A percentile compares a stretch with the other conserved stretches of the same genome.
phyloP scores from a whole-genome alignment of 2,329 filamentous ascomycete genomes.

The Claviceps pazoutovae region DNA sequence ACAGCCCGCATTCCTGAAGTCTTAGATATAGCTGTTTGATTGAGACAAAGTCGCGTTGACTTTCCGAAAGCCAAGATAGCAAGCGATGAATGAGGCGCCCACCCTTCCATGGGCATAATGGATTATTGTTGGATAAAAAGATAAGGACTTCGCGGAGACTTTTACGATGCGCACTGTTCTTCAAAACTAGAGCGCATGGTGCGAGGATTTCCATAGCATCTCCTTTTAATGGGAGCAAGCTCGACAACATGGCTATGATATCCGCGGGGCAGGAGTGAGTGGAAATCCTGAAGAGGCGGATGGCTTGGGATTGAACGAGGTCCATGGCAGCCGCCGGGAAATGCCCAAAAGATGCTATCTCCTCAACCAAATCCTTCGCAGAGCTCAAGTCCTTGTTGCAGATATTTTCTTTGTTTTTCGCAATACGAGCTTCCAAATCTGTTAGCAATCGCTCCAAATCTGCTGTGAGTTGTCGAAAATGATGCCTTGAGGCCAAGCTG shows the following conservation, averaged over 20 bases:
- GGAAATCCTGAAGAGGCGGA: constrained; percentile 13
- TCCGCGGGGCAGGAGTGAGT: constrained; percentile 8
- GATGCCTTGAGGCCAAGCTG: background rate
- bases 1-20: constrained; percentile 17
- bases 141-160: constrained; percentile 6
- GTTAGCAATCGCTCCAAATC: constrained; percentile 5
- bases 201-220: constrained; percentile 9
- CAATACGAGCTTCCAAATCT: constrained; percentile 2
- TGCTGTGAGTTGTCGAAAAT: constrained; percentile 4
- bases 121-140: constrained; percentile 5
- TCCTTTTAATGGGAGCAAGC: constrained; percentile 10
- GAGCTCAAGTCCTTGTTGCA: background rate
- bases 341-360: constrained; percentile 8
- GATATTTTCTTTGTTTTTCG: background rate
- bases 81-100: constrained; percentile 8
- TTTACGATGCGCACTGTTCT: constrained; percentile 4
- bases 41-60: constrained; percentile 3
- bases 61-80: constrained; percentile 4
- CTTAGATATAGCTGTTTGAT: constrained; percentile 15
- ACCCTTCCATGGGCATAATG: constrained; percentile 5
- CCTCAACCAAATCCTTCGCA: constrained; percentile 7
- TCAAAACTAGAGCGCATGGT: background rate
- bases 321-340: constrained; percentile 4
- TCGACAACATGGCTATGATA: constrained; percentile 10
- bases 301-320: constrained; percentile 9